Base-by-base conservation (phyloP, 2,329 filamentous ascomycete genomes). In the Alternaria arbusti region DNA sequence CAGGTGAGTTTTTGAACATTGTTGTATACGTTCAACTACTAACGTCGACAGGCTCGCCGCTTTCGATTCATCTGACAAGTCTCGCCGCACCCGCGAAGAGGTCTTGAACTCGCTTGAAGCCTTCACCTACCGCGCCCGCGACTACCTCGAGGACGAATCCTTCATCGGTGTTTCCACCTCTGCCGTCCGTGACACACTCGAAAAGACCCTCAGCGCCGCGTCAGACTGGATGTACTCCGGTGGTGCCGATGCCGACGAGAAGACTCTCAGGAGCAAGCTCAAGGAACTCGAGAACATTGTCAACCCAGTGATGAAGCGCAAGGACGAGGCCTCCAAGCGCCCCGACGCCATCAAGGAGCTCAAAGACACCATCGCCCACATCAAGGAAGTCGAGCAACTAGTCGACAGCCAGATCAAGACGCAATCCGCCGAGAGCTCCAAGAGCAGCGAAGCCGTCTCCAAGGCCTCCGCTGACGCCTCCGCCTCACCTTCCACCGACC, bases 151-250 rank as follows among this genome's bases (percentile, higher is more conserved):
- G 45, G 90, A 91, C 64, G 89, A 92, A 51, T 85, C 86, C 1
- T 98, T 97, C 77, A 84, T 91, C 56, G 85, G 86, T 12, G 88
- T 86, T 4, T 91, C 94, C 30, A 95, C 91, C 10, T 83, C 88
- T 4, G 85, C 87, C 20, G 87, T 94, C 75, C 88, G 93, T 50
- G 79, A 85, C 7, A 81, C 82, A n/a, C 85, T 98, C 12, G 87
- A 91, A 71, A 84, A 88, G 64, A 89, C 90, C 74, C 86, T 93
- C 43, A 86, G 87, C 64, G 87, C 88, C 52, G 87, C 89, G 22
- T 91, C 92, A 71, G 94, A 97, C 11, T 99, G 96, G 95, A 88
- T 99, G 63, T 96, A 97, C 77, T 92, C 88, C 15, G 94, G 94
- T 50, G 93, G 95, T 59, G 86, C 87, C 15, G 89, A 94, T 52